Base-by-base conservation (phyloP, 2,329 filamentous ascomycete species). In the Sporothrix mexicana region DNA sequence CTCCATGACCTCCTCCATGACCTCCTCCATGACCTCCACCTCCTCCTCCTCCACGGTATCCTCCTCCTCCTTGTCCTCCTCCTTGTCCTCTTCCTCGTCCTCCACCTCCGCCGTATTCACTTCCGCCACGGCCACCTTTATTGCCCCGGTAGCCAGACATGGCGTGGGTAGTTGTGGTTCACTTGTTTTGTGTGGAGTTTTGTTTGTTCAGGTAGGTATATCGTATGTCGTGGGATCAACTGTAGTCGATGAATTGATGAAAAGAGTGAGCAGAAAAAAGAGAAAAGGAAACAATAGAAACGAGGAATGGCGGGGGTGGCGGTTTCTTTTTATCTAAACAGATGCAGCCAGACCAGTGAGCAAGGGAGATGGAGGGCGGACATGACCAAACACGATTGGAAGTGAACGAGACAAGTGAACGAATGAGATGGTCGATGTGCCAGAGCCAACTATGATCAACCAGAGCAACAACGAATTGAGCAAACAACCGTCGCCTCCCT, bases 31-130 rank as follows among this genome's bases (percentile, higher is more conserved):
- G 36, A 5, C 41, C 59, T 10, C 53, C 36, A 9, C 57, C 66
- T 1, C 55, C 53, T 12, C 51, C 45, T 12, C 61, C 72, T 12
- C 66, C 57, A 15, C 72, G 30, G n/a, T n/a, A n/a, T n/a, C n/a
- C n/a, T n/a, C 57, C 57, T 9, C 55, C 61, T 7, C 70, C 45
- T 12, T 47, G 9, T 20, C 49, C 59, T 15, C 59, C 59, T 7
- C 49, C 45, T 10, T 47, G 20, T 2, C 70, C 70, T 17, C 62
- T 57, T 8, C 53, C 45, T 15, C 72, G 36, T 7, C 41, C 59
- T 10, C 53, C 36, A 9, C 57, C 66, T 1, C 55, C 53, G 7
- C 51, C 45, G n/a, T n/a, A n/a, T 12, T 51, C 36, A 4, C 69
- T 57, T 20, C 59, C 59, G 10, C 59, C 59, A 12, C 30, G 30